These are phyloP conservation scores for Fraxinus americana DNA, from an alignment of 257 asterid genomes.

Conservation along the genomic window DNA sequence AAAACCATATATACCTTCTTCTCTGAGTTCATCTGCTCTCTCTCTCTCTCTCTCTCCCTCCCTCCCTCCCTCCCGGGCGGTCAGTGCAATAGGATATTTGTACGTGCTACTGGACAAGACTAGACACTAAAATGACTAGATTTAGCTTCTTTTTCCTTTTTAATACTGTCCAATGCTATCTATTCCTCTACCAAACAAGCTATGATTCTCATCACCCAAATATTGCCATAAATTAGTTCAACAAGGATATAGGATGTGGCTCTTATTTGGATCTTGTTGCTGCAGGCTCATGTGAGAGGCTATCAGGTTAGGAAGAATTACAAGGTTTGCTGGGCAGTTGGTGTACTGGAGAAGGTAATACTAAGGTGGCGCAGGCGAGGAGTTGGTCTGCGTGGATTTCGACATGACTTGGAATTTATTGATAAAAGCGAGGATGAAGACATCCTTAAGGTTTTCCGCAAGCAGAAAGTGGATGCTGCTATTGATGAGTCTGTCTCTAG, in stretches of 20 bases:
- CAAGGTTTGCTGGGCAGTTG: slow-evolving; percentile 88
- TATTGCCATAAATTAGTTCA: not conserved
- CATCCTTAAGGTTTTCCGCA: slow-evolving; percentile 79
- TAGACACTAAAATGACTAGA: not conserved
- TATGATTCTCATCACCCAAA: not conserved
- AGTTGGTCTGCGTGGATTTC: slow-evolving; percentile 82
- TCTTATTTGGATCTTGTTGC: slow-evolving; percentile 13
- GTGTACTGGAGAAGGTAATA: slow-evolving; percentile 84
- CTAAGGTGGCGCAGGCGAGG: slow-evolving; percentile 91
- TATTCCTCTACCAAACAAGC: not conserved
- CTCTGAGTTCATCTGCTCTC: not conserved
- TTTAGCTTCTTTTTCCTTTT: not conserved
- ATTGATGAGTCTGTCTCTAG: slow-evolving; percentile 86
- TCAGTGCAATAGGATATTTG: not conserved
- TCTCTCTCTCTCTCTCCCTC: not conserved
- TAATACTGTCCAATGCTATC: not conserved
- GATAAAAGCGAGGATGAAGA: slow-evolving; percentile 74
- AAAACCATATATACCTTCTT: not conserved
- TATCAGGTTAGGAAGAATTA: slow-evolving; percentile 82
- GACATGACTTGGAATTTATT: slow-evolving; percentile 49
- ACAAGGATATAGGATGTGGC: not conserved
- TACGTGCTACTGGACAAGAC: not conserved
- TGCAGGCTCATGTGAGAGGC: slow-evolving; percentile 96
- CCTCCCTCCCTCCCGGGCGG: not conserved
- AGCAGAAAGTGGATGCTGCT: slow-evolving; percentile 78